Evolutionary conservation across 179 eudicot species (phyloP).

Genomic region (Camellia oleifera): DNA sequence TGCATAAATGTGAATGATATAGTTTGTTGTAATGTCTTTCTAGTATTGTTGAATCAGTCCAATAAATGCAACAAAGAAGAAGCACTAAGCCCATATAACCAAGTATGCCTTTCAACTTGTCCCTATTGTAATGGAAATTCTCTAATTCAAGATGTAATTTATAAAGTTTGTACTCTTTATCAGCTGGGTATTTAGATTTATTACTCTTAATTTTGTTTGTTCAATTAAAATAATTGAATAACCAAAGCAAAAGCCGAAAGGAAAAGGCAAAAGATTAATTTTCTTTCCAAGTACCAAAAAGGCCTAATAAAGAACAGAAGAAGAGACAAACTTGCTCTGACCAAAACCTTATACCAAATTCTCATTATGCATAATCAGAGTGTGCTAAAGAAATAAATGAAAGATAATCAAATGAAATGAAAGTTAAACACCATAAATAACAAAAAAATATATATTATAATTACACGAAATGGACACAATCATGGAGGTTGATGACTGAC

Average conservation of each 20-base stretch:
- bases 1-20: neutral
- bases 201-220: neutral
- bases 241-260: neutral
- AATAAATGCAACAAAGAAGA: conserved; percentile 4
- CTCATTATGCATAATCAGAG: neutral
- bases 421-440: neutral
- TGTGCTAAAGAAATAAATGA: neutral
- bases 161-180: neutral
- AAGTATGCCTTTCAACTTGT: neutral
- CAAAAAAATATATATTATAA: neutral
- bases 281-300: neutral
- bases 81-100: neutral
- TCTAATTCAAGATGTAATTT: neutral
- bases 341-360: neutral
- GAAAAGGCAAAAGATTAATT: neutral
- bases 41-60: neutral
- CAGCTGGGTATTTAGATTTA: neutral
- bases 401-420: neutral
- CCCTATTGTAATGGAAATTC: conserved; percentile 13
- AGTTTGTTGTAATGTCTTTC: neutral
- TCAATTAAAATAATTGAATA: neutral
- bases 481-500: neutral
- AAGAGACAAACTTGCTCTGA: neutral
- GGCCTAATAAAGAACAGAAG: neutral
- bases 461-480: neutral